A percentile compares a stretch with the other conserved stretches of the same genome.
These are phyloP conservation scores for Phoenix roebelenii DNA, from an alignment of 176 grass and related monocot species.

Conservation along the genomic window DNA sequence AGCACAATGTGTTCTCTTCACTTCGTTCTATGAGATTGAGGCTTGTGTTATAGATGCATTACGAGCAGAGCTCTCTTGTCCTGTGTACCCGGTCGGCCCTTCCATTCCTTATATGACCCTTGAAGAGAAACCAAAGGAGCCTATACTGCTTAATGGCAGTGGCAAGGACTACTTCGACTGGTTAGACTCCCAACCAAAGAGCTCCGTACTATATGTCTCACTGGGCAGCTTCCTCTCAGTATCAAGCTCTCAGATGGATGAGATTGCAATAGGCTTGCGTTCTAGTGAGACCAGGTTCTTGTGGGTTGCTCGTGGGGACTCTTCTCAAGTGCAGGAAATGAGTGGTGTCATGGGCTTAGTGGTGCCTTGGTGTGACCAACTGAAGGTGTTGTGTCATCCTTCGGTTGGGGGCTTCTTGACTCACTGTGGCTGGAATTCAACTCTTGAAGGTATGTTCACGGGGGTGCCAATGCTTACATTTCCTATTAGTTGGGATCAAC, in stretches of 20 bases:
- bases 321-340: constrained; percentile 18
- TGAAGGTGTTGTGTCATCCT: constrained; percentile 36
- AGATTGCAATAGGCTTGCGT: constrained; percentile 27
- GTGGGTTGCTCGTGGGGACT: constrained; percentile 26
- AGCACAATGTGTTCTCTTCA: constrained; percentile 37
- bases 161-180: constrained; percentile 25
- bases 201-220: constrained; percentile 35
- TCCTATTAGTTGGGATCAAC: constrained; percentile 38
- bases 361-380: constrained; percentile 39
- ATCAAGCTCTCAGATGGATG: constrained; percentile 29
- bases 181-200: constrained; percentile 23
- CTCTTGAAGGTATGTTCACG: constrained; percentile 30
- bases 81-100: constrained; percentile 25
- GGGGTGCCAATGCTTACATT: constrained; percentile 38
- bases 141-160: not conserved
- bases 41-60: constrained; percentile 19
- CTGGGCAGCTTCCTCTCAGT: constrained; percentile 45
- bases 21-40: constrained; percentile 43
- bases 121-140: not conserved
- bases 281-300: constrained; percentile 26
- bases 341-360: constrained; percentile 14
- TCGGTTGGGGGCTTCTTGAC: constrained; percentile 44
- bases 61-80: constrained; percentile 16
- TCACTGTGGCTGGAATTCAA: constrained; percentile 49
- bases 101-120: constrained; percentile 32